These are phyloP conservation scores for Apiosordaria backusii DNA, from an alignment of 495 filamentous ascomycete genomes.

Conservation along the genomic window DNA sequence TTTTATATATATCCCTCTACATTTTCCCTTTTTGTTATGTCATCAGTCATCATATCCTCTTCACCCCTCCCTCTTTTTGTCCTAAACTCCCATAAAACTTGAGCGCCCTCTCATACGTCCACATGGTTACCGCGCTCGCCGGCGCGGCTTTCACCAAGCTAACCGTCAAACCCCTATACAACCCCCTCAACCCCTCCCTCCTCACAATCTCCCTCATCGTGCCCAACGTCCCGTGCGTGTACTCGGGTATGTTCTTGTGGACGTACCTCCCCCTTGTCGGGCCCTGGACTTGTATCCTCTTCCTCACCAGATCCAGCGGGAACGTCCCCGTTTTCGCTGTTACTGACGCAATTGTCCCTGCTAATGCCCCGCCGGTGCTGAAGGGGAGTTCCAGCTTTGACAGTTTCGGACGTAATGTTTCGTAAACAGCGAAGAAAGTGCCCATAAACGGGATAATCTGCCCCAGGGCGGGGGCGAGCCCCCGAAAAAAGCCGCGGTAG, in stretches of 20 bases:
- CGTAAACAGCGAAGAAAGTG: constrained; percentile 88
- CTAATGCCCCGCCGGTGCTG: constrained; percentile 73
- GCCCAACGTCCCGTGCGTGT: constrained; percentile 56
- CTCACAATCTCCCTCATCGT: constrained; percentile 64
- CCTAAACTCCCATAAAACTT: constrained; percentile 39
- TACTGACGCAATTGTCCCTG: constrained; percentile 74
- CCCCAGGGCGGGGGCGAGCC: constrained; percentile 69
- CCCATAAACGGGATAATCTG: constrained; percentile 98
- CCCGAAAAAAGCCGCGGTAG: constrained; percentile 74
- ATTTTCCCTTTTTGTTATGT: not conserved
- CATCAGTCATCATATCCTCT: not conserved
- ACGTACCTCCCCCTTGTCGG: constrained; percentile 75
- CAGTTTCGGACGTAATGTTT: constrained; percentile 58
- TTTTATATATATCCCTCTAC: not conserved
- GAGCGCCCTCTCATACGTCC: constrained; percentile 86
- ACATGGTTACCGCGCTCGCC: constrained; percentile 94
- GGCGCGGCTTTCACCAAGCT: constrained; percentile 92
- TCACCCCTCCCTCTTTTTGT: not conserved
- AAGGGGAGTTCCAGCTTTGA: constrained; percentile 58
- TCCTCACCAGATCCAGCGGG: constrained; percentile 89
- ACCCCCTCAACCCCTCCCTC: constrained; percentile 70
- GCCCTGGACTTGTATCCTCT: constrained; percentile 92
- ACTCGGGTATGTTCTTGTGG: constrained; percentile 84
- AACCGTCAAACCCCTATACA: constrained; percentile 86
- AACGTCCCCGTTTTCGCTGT: constrained; percentile 86